Conservation (phyloP, 2,329 filamentous ascomycete species). For the Calonectria pseudoturangicola region DNA sequence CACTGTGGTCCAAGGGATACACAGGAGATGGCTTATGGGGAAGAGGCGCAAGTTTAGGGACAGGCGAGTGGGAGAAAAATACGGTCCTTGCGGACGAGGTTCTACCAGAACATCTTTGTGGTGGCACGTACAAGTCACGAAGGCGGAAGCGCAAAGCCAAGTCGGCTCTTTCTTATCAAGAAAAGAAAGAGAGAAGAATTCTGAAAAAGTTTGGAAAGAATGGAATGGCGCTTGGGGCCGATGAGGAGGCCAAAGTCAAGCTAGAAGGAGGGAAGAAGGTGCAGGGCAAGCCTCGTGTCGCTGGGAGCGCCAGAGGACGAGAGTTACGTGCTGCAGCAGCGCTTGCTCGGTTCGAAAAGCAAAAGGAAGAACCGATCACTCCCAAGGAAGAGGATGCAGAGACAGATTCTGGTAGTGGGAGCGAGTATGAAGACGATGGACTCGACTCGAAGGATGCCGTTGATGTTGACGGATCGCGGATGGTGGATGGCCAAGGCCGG, state of each 20-base stretch:
- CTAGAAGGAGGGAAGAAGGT: slow-evolving; percentile 80
- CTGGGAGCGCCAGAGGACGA: slow-evolving; percentile 82
- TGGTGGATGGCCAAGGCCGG: slow-evolving; percentile 80
- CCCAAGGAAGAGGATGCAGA: slow-evolving; percentile 58
- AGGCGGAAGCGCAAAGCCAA: slow-evolving; percentile 74
- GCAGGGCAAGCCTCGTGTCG: slow-evolving; percentile 82
- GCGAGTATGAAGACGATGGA: slow-evolving; percentile 69
- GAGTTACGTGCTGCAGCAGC: slow-evolving; percentile 87
- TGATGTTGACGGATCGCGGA: slow-evolving; percentile 78
- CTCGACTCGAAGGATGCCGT: slow-evolving; percentile 71
- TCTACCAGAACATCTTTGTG: slow-evolving; percentile 84
- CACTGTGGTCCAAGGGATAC: slow-evolving; percentile 81
- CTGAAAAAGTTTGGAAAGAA: slow-evolving; percentile 85
- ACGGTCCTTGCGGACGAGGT: slow-evolving; percentile 71
- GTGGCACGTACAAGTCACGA: slow-evolving; percentile 83
- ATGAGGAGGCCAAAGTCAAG: slow-evolving; percentile 78
- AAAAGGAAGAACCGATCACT: slow-evolving; percentile 67
- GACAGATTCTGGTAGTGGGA: slow-evolving; percentile 67
- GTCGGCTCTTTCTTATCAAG: slow-evolving; percentile 77
- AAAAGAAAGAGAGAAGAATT: slow-evolving; percentile 83
- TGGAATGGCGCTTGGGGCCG: slow-evolving; percentile 81
- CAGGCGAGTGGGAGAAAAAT: slow-evolving; percentile 75
- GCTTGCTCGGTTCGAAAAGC: slow-evolving; percentile 80
- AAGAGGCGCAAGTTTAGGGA: slow-evolving; percentile 77
- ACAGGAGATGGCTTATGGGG: slow-evolving; percentile 91